Percentiles rank a stretch among this genome's conserved stretches.
These are phyloP conservation scores for Myxozyma lipomycoides DNA, from an alignment of 805 yeast species.

Conservation along the genomic window DNA sequence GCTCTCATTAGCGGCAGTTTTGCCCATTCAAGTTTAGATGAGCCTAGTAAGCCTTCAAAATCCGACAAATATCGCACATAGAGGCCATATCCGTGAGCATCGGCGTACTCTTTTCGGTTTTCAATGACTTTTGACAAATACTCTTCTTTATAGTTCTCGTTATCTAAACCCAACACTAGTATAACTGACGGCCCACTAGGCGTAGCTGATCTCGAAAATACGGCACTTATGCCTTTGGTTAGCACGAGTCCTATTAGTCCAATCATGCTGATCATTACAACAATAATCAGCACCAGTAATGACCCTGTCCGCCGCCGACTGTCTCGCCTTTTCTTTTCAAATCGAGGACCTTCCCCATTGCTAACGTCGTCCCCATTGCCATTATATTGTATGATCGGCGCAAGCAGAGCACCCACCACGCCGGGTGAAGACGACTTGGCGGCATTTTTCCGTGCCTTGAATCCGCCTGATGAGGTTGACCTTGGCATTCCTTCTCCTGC, in stretches of 20 bases:
- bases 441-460: slow-evolving; percentile 18
- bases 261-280: slow-evolving; percentile 1
- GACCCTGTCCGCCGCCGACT: slow-evolving; percentile 10
- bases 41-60: slow-evolving; percentile 40
- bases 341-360: not conserved
- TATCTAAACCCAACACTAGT: slow-evolving; percentile 75
- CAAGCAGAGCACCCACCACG: slow-evolving; percentile 4
- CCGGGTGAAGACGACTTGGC: slow-evolving; percentile 12
- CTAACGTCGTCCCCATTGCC: no score
- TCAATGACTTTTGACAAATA: slow-evolving; percentile 69
- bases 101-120: slow-evolving; percentile 85
- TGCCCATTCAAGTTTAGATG: slow-evolving; percentile 49
- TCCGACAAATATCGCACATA: slow-evolving; percentile 85
- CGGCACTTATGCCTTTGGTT: not conserved
- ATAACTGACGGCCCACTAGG: slow-evolving; percentile 42
- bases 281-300: slow-evolving; percentile 2
- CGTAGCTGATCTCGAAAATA: not conserved
- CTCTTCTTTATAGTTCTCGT: slow-evolving; percentile 56
- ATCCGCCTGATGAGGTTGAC: slow-evolving; percentile 15
- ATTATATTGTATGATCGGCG: slow-evolving; percentile 1
- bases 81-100: slow-evolving; percentile 71
- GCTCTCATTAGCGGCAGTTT: slow-evolving; percentile 64
- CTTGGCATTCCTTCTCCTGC: slow-evolving; percentile 13
- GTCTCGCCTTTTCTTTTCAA: slow-evolving; percentile 11
- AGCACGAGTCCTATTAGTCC: not conserved